phyloP scores from a whole-genome alignment of 176 grass and related monocot genomes.

The Phragmites australis region DNA sequence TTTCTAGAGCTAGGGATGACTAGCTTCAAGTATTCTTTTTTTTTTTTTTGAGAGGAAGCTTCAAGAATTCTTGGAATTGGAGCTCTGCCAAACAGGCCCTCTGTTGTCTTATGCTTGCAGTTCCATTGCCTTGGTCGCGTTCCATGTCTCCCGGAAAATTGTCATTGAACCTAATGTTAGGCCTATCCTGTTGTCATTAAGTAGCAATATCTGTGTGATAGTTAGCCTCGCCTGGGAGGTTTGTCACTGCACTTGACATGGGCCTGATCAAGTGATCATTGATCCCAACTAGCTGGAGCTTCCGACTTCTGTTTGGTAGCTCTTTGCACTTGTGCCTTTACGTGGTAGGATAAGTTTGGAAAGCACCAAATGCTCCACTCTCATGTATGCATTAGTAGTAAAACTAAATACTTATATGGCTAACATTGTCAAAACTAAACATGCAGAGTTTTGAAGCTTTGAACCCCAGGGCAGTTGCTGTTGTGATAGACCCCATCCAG shows the following conservation, averaged over 20 bases:
- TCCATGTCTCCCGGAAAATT: neutral
- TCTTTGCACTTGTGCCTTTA: no score
- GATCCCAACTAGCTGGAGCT: neutral
- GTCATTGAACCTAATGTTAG: neutral
- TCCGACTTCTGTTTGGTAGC: neutral
- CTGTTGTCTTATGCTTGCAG: neutral
- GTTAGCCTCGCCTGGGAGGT: neutral
- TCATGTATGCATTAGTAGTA: neutral
- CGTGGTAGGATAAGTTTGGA: neutral
- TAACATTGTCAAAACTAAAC: slow-evolving; percentile 31
- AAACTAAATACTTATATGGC: neutral
- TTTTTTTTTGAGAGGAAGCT: no score
- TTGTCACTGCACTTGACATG: no score
- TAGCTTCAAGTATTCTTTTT: no score
- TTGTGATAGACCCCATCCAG: slow-evolving; percentile 97
- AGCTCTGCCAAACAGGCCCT: no score
- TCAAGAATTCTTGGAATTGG: no score
- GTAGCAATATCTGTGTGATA: neutral
- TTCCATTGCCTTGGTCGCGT: neutral
- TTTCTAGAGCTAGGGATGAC: no score
- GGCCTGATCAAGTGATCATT: neutral
- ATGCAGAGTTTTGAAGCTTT: slow-evolving; percentile 97
- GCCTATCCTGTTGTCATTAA: neutral
- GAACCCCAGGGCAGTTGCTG: slow-evolving; percentile 93
- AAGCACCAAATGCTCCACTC: neutral